phyloP scores from a whole-genome alignment of 208 protist species.

The Leishmania lainsoni region DNA sequence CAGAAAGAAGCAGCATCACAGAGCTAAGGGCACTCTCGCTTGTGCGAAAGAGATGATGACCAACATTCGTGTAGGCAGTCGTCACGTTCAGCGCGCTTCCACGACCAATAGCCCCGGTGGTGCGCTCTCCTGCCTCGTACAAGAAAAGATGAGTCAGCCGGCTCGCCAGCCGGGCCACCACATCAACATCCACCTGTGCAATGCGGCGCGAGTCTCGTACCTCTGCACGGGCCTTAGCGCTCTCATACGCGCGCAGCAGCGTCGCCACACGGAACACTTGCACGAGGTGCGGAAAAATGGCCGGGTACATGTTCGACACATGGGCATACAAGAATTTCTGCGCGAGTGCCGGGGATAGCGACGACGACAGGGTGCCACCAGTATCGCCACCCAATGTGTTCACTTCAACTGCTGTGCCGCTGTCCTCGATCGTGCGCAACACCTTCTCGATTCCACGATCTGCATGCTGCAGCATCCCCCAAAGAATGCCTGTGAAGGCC shows the following conservation, averaged over 20 bases:
- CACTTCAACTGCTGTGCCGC: neutral
- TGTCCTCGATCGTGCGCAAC: conserved; percentile 6
- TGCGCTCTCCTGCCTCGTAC: conserved; percentile 29
- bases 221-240: conserved; percentile 29
- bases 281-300: conserved; percentile 25
- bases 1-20: conserved; percentile 37
- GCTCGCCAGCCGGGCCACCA: conserved; percentile 38
- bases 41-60: conserved; percentile 43
- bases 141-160: conserved; percentile 27
- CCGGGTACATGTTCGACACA: conserved; percentile 24
- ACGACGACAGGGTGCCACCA: conserved; percentile 10
- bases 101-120: neutral
- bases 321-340: neutral
- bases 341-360: neutral
- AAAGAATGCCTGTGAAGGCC: conserved; percentile 60
- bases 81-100: conserved; percentile 20
- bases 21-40: conserved; percentile 36
- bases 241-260: conserved; percentile 50
- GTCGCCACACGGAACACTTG: conserved; percentile 36
- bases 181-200: conserved; percentile 53
- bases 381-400: neutral
- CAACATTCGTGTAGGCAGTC: conserved; percentile 26
- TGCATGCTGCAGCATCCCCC: conserved; percentile 56
- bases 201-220: conserved; percentile 34
- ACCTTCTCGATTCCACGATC: conserved; percentile 42